A percentile compares a stretch with the other conserved stretches of the same genome.
Evolutionary conservation across 1,284 basidiomycete genomes (phyloP).

Genomic region (Mycena citricolor): DNA sequence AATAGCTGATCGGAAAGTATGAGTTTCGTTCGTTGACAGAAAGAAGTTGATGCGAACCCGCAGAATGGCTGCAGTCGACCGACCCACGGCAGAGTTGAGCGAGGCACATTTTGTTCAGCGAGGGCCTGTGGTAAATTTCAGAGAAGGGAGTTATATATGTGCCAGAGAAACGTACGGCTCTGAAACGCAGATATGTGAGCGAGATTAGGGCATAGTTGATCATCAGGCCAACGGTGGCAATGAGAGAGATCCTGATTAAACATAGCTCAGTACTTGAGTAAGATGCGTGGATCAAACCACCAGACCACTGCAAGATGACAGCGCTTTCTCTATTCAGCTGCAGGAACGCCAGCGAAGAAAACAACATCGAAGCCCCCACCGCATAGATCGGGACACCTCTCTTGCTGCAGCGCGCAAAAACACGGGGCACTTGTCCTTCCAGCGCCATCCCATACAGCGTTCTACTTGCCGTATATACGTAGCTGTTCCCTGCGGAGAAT

Average conservation of each 20-base stretch:
- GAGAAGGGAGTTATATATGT: too few relatives aligned
- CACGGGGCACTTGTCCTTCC: too few relatives aligned
- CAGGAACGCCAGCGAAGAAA: constrained; percentile 11
- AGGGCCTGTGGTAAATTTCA: constrained; percentile 45
- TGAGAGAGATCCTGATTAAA: constrained; percentile 46
- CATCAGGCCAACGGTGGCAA: constrained; percentile 43
- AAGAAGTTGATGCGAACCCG: constrained; percentile 35
- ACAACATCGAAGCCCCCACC: constrained; percentile 5
- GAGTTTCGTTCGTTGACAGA: constrained; percentile 2
- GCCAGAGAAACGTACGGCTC: too few relatives aligned
- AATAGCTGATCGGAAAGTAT: constrained; percentile 32
- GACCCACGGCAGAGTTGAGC: constrained; percentile 53
- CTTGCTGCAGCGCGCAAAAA: too few relatives aligned
- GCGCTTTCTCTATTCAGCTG: constrained; percentile 6
- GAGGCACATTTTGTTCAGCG: constrained; percentile 58
- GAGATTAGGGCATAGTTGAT: constrained; percentile 44
- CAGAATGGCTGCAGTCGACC: constrained; percentile 47
- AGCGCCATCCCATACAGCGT: constrained; percentile 14
- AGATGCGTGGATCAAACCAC: background rate
- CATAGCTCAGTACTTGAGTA: too few relatives aligned
- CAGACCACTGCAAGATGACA: constrained; percentile 12
- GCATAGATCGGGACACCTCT: constrained; percentile 12
- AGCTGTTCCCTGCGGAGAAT: too few relatives aligned
- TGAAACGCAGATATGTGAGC: constrained; percentile 44
- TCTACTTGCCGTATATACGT: too few relatives aligned